Evolutionary conservation across 192 early-diverging fungal species (phyloP).

Genomic region (Podila minutissima): DNA sequence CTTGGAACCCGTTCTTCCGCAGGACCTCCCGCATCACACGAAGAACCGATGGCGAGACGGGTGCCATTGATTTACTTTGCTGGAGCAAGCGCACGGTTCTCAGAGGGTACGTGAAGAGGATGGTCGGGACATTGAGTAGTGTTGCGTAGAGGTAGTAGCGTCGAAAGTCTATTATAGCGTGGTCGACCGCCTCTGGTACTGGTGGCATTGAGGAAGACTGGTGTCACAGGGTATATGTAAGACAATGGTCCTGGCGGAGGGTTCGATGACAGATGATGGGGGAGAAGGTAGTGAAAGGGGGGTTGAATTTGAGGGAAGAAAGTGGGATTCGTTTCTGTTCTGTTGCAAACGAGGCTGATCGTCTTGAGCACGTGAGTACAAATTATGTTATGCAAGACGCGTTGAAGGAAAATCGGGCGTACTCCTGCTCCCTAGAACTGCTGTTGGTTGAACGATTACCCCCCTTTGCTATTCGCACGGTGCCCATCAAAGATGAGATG

Average conservation of each 20-base stretch:
- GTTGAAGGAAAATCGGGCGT: too few relatives aligned
- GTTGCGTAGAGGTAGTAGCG: conserved; percentile 47
- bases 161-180: conserved; percentile 40
- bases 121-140: conserved; percentile 35
- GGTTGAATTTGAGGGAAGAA: too few relatives aligned
- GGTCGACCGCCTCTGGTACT: conserved; percentile 22
- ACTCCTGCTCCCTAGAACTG: too few relatives aligned
- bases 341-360: too few relatives aligned
- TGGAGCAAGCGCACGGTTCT: conserved; percentile 47
- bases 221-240: neutral
- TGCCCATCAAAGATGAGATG: too few relatives aligned
- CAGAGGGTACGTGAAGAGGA: conserved; percentile 34
- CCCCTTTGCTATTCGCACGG: too few relatives aligned
- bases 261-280: neutral
- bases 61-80: conserved; percentile 25
- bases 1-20: conserved; percentile 24
- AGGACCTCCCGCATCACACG: conserved; percentile 28
- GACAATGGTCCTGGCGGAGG: neutral
- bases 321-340: too few relatives aligned
- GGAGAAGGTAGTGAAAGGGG: too few relatives aligned
- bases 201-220: conserved; percentile 13
- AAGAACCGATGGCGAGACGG: conserved; percentile 32
- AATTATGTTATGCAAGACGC: too few relatives aligned
- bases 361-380: too few relatives aligned
- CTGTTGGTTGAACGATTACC: too few relatives aligned